Evolutionary conservation across 257 asterid species (phyloP), one percentile per base, ranked within the genome.

Genomic region (Thymus mandschuricus): DNA sequence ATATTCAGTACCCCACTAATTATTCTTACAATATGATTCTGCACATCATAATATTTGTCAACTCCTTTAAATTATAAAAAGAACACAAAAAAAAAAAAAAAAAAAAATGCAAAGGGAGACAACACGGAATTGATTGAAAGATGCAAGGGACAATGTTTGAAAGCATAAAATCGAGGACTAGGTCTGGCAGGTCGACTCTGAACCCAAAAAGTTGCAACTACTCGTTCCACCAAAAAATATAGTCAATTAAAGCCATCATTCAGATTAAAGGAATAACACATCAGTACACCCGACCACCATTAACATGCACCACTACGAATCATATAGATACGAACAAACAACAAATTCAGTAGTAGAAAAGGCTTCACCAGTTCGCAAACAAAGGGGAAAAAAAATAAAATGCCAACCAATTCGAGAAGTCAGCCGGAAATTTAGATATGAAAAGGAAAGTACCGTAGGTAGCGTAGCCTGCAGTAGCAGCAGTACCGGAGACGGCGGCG

Each of bases 391-490:
- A 29, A 31, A 45, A 29, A 10, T 10, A 43, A 43, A 9, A 43
- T 6, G 8, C 11, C 9, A 10, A 35, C 40, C 58, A 11, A 11
- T 51, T 57, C 31, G 68, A 64, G 10, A 61, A 48, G 43, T 43
- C 50, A 63, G 29, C 21, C 49, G 29, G 34, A 28, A 70, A 66
- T 41, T 15, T 10, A 51, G 44, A 60, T 7, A n/a, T n/a, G 45
- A 65, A 50, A 28, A 57, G 66, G 31, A 21, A 81, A 81, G 30
- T 72, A 92, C 96, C 98, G 27, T 88, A 86, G 33, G 96, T 70
- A 55, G 94, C 96, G 73, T 86, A 86, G 67, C 87, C 90, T 59
- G 91, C 87, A 31, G 94, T 69, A 8, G 89, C 94, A 63, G 70
- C 79, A 72, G 88, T 88, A 29, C 92, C 96, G 4, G 89, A 84